Percentiles rank a stretch among this genome's conserved stretches.
Evolutionary conservation across 257 asterid species (phyloP).

Genomic region (Anisodus tanguticus): DNA sequence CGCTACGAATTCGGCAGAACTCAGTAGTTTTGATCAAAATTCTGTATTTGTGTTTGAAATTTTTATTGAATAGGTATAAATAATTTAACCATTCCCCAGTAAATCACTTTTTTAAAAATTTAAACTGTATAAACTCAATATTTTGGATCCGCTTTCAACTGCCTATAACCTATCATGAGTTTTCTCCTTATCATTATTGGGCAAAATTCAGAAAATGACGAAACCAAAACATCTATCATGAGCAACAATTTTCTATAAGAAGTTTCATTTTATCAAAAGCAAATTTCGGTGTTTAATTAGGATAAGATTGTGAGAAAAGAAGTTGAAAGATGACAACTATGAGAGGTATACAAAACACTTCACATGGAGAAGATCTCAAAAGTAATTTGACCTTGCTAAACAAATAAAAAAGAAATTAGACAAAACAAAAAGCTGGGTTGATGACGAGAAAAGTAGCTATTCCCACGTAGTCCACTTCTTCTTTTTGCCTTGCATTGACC

Average conservation of each 20-base stretch:
- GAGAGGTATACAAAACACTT: slow-evolving; percentile 18
- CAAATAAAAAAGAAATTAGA: not conserved
- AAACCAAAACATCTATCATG: not conserved
- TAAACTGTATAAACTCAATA: not conserved
- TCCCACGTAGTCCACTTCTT: slow-evolving; percentile 21
- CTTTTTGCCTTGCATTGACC: slow-evolving; percentile 26
- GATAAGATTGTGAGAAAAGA: slow-evolving; percentile 21
- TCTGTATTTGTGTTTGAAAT: no score
- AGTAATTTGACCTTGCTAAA: slow-evolving; percentile 15
- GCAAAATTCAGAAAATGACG: not conserved
- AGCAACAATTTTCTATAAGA: not conserved
- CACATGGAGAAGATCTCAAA: slow-evolving; percentile 25
- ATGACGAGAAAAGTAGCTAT: slow-evolving; percentile 1
- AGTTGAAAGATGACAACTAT: slow-evolving; percentile 19
- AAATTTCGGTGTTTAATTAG: not conserved
- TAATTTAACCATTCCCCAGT: not conserved
- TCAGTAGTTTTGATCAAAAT: not conserved
- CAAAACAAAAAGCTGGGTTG: not conserved
- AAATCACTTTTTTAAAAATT: no score
- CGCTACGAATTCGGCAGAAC: not conserved
- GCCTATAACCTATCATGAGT: not conserved
- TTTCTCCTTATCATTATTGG: not conserved
- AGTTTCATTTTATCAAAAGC: not conserved
- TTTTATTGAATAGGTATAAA: not conserved
- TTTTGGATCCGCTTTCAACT: not conserved